These are phyloP conservation scores for Phytophthora idaei DNA, from an alignment of 352 stramenopile species.

Conservation along the genomic window DNA sequence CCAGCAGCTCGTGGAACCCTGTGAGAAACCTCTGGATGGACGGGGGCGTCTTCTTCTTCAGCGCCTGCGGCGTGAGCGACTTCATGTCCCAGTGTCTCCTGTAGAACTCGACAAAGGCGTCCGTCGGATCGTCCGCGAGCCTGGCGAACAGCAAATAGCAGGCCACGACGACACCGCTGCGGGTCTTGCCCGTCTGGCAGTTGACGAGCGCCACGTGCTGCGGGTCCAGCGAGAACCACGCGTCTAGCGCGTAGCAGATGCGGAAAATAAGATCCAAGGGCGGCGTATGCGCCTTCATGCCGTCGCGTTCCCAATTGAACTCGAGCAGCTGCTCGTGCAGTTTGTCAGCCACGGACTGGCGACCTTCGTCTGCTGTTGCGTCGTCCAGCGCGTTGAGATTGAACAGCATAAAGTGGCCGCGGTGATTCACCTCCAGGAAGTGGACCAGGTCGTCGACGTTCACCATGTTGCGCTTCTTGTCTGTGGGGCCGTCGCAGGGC, in stretches of 20 bases:
- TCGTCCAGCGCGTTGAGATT: constrained; percentile 73
- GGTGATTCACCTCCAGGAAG: constrained; percentile 62
- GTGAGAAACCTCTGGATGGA: constrained; percentile 78
- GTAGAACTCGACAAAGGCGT: constrained; percentile 94
- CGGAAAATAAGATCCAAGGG: constrained; percentile 87
- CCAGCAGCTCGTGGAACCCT: constrained; percentile 68
- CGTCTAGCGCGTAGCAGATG: constrained; percentile 93
- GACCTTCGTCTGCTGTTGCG: constrained; percentile 3
- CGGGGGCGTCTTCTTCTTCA: constrained; percentile 72
- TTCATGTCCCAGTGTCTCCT: constrained; percentile 79
- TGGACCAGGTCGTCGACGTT: constrained; percentile 73
- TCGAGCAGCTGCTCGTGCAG: constrained; percentile 86
- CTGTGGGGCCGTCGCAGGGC: constrained; percentile 55
- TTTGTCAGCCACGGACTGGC: constrained; percentile 44
- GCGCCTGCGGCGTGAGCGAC: constrained; percentile 59
- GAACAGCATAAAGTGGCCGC: constrained; percentile 77
- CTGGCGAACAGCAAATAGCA: constrained; percentile 93
- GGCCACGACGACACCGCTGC: constrained; percentile 92
- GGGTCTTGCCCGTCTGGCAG: constrained; percentile 93
- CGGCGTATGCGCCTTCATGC: constrained; percentile 85
- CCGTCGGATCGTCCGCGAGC: constrained; percentile 65
- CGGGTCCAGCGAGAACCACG: constrained; percentile 88
- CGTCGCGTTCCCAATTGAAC: constrained; percentile 82
- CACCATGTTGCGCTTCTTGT: constrained; percentile 77
- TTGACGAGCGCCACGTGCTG: constrained; percentile 88